Evolutionary conservation across 768 basidiomycete genomes (phyloP).

Genomic region (Boletus tomentosulus): DNA sequence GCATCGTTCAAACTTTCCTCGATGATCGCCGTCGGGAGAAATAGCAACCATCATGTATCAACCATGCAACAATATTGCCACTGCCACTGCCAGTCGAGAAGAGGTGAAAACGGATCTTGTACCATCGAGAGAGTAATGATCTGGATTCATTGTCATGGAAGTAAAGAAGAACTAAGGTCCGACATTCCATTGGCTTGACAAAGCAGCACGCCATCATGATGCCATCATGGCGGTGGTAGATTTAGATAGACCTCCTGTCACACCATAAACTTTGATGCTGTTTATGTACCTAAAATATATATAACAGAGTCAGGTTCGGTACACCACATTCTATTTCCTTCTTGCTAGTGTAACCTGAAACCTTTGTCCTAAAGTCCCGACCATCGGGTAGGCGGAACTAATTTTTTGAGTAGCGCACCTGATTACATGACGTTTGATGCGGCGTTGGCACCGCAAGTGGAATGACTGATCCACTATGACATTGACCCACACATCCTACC

Average conservation of each 20-base stretch:
- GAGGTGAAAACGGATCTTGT: background rate
- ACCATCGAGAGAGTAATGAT: background rate
- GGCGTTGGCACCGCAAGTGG: background rate
- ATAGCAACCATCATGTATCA: background rate
- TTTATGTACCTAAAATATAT: background rate
- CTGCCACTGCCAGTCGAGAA: background rate
- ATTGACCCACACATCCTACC: conserved; percentile 13
- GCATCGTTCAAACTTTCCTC: background rate
- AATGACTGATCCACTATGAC: conserved; percentile 8
- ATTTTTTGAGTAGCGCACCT: background rate
- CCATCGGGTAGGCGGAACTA: background rate
- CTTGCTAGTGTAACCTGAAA: background rate
- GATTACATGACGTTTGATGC: conserved; percentile 3
- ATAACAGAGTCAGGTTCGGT: background rate
- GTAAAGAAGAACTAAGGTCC: background rate
- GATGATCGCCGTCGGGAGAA: conserved; percentile 12
- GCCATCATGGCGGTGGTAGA: too few species aligned
- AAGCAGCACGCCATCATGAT: too few species aligned
- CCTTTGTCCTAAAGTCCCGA: background rate
- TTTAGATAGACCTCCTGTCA: background rate
- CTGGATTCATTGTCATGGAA: conserved; percentile 1
- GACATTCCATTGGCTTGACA: background rate
- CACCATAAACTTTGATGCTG: background rate
- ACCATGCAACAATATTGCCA: background rate
- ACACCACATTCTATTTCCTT: background rate